Percentiles rank a stretch among this genome's conserved stretches.
Conservation (phyloP, 139 green algal genomes). For the Tetraselmis chui region DNA sequence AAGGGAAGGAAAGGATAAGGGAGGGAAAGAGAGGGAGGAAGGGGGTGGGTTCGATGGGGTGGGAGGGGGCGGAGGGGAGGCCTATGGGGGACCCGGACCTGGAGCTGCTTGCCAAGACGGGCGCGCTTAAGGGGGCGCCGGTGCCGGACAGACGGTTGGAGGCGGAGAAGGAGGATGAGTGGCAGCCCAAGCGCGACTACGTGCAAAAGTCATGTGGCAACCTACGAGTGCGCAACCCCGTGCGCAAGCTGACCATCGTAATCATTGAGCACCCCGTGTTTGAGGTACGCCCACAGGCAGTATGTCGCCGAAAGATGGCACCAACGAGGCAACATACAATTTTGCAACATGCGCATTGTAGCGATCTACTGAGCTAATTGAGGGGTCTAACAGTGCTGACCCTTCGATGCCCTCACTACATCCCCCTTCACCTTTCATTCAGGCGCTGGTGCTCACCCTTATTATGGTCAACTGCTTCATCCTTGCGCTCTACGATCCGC, state of each 20-base stretch:
- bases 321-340: not conserved
- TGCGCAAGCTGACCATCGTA: slow-evolving; percentile 11
- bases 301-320: not conserved
- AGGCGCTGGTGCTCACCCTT: slow-evolving; percentile 15
- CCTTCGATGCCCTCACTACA: too few species aligned
- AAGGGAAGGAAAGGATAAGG: too few species aligned
- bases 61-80: too few species aligned
- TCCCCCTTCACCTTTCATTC: too few species aligned
- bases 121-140: not conserved
- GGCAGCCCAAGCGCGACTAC: not conserved
- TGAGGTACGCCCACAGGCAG: not conserved
- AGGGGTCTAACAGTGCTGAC: too few species aligned
- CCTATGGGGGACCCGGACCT: not conserved
- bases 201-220: not conserved
- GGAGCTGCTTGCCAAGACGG: not conserved
- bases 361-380: too few species aligned
- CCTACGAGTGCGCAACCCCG: not conserved
- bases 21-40: too few species aligned
- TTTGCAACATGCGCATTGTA: too few species aligned
- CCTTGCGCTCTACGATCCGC: slow-evolving; percentile 25
- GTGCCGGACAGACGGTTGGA: not conserved
- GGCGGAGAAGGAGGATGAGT: not conserved
- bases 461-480: slow-evolving; percentile 32
- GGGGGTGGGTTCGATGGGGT: too few species aligned
- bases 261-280: slow-evolving; percentile 7